Evolutionary conservation across 2,329 filamentous ascomycete genomes (phyloP).

Genomic region (Pseudogymnoascus sp.): DNA sequence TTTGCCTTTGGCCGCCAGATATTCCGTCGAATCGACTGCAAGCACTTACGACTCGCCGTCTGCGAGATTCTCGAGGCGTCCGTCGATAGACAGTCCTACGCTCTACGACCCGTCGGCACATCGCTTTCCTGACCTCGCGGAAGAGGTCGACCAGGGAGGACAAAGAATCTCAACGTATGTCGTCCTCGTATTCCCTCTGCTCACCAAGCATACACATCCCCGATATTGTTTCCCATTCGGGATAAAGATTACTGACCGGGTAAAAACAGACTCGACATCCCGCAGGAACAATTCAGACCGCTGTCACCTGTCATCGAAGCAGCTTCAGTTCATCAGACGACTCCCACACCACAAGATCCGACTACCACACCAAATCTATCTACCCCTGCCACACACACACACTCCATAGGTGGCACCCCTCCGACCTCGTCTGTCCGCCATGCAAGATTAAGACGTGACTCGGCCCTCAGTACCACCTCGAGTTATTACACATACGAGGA

Average conservation of each 20-base stretch:
- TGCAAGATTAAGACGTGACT: conserved; percentile 26
- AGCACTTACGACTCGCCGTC: conserved; percentile 36
- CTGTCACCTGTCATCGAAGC: not conserved
- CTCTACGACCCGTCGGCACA: conserved; percentile 45
- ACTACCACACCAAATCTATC: conserved; percentile 16
- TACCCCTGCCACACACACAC: conserved; percentile 15
- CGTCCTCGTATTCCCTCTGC: conserved; percentile 1
- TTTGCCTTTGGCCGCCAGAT: conserved; percentile 42
- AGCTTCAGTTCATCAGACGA: not conserved
- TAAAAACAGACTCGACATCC: not conserved
- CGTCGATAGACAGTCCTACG: conserved; percentile 52
- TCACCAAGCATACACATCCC: not conserved
- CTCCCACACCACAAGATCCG: conserved; percentile 10
- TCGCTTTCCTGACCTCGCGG: not conserved
- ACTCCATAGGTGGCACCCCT: not conserved
- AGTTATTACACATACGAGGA: conserved; percentile 23
- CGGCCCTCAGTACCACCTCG: conserved; percentile 22
- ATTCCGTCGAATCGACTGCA: conserved; percentile 30
- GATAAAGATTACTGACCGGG: not conserved
- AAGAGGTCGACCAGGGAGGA: not conserved
- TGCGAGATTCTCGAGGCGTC: conserved; percentile 48
- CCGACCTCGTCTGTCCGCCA: conserved; percentile 19
- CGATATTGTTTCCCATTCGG: not conserved
- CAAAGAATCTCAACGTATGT: not conserved
- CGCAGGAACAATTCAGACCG: not conserved